Evolutionary conservation across 179 eudicot genomes (phyloP).

Genomic region (Sideroxylon spinosum): DNA sequence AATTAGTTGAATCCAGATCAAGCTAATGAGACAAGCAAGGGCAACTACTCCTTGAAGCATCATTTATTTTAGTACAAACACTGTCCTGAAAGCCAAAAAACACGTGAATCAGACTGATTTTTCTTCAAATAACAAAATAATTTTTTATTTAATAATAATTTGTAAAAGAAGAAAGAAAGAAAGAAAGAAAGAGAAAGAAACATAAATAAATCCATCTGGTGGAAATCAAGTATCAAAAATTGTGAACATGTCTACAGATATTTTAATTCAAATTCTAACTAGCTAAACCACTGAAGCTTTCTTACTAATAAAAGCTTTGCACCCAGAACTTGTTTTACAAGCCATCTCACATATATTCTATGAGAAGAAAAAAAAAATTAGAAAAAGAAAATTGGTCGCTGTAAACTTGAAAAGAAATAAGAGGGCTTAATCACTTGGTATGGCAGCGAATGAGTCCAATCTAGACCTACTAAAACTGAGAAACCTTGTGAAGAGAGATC

Average conservation of each 20-base stretch:
- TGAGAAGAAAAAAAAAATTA: background rate
- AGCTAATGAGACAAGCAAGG: constrained; percentile 39
- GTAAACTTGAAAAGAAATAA: background rate
- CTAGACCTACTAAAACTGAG: background rate
- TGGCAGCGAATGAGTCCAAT: background rate
- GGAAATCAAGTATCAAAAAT: background rate
- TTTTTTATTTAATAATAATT: background rate
- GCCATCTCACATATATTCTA: background rate
- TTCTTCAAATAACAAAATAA: background rate
- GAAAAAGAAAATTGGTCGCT: background rate
- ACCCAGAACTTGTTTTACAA: background rate
- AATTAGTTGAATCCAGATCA: constrained; percentile 38
- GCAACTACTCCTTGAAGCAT: constrained; percentile 36
- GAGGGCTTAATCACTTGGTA: background rate
- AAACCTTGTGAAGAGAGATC: background rate
- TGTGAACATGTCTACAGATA: background rate
- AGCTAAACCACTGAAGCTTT: background rate
- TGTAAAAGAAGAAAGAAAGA: no score
- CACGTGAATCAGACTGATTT: constrained; percentile 14
- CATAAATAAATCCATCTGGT: background rate
- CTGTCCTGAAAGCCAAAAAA: constrained; percentile 17
- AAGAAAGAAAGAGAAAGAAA: background rate
- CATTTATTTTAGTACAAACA: constrained; percentile 35
- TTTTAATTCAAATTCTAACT: background rate
- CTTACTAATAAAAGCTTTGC: background rate